phyloP scores from a whole-genome alignment of 2,329 filamentous ascomycete genomes.

The Hypocrella siamensis region DNA sequence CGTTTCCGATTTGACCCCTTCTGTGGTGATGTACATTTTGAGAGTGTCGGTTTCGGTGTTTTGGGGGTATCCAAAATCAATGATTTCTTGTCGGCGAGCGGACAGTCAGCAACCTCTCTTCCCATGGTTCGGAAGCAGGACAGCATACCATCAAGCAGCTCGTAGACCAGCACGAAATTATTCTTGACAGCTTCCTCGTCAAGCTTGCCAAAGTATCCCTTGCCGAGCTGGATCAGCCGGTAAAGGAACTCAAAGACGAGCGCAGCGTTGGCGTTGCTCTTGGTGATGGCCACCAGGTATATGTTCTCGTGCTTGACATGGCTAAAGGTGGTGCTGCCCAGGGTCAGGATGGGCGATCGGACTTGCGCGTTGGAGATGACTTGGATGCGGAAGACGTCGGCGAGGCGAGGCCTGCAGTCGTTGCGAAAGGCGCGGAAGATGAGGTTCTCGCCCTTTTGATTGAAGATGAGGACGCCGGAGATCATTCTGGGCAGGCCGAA shows the following conservation, averaged over 20 bases:
- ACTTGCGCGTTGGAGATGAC: constrained; percentile 98
- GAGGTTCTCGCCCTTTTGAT: constrained; percentile 98
- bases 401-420: constrained; percentile 91
- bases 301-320: constrained; percentile 99
- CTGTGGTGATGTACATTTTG: constrained; percentile 99
- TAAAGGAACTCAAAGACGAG: constrained; percentile 97
- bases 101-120: neutral
- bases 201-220: constrained; percentile 96
- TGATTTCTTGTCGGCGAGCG: constrained; percentile 51
- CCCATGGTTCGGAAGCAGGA: neutral
- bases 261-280: constrained; percentile 97
- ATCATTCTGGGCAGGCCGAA: constrained; percentile 51
- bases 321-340: constrained; percentile 96
- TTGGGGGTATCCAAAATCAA: constrained; percentile 97
- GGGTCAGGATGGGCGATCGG: constrained; percentile 88
- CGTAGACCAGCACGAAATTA: constrained; percentile 97
- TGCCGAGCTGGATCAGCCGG: constrained; percentile 74
- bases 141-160: constrained; percentile 68
- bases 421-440: constrained; percentile 98
- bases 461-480: constrained; percentile 94
- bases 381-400: constrained; percentile 98
- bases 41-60: constrained; percentile 97
- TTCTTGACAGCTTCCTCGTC: constrained; percentile 99
- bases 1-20: constrained; percentile 87
- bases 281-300: constrained; percentile 91